phyloP scores from a whole-genome alignment of 106 monocot genomes.

The Posidonia australis region DNA sequence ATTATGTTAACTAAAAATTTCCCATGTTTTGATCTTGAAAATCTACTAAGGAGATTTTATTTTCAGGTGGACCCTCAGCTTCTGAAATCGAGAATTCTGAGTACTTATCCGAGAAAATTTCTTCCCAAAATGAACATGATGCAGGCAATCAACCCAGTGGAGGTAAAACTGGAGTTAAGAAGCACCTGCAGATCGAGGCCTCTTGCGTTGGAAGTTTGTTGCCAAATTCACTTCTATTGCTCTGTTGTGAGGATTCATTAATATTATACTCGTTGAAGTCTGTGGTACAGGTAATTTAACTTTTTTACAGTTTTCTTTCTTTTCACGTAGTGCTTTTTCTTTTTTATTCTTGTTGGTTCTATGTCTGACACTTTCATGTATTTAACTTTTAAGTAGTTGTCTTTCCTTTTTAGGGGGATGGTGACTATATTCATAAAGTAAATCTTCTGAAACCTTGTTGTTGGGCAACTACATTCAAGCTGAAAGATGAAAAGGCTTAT shows the following conservation, averaged over 20 bases:
- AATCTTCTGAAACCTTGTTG: conserved; percentile 55
- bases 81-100: conserved; percentile 7
- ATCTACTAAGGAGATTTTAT: not conserved
- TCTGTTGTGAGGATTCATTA: conserved; percentile 61
- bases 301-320: too few relatives aligned
- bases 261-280: conserved; percentile 49
- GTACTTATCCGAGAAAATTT: conserved; percentile 13
- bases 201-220: conserved; percentile 14
- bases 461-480: conserved; percentile 62
- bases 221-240: conserved; percentile 45
- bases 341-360: not conserved
- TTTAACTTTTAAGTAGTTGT: not conserved
- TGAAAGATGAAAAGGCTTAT: conserved; percentile 31
- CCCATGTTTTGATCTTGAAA: not conserved
- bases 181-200: conserved; percentile 9
- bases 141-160: conserved; percentile 15
- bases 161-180: conserved; percentile 21
- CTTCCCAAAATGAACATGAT: conserved; percentile 15
- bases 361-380: not conserved
- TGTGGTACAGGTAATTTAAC: conserved; percentile 44
- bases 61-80: conserved; percentile 22
- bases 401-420: conserved; percentile 37
- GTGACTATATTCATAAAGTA: conserved; percentile 29
- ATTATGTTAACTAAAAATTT: not conserved
- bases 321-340: not conserved